Percentiles rank a stretch among this genome's conserved stretches.
These are phyloP conservation scores for Tagetes patula DNA, from an alignment of 129 eudicot genomes.

Conservation along the genomic window DNA sequence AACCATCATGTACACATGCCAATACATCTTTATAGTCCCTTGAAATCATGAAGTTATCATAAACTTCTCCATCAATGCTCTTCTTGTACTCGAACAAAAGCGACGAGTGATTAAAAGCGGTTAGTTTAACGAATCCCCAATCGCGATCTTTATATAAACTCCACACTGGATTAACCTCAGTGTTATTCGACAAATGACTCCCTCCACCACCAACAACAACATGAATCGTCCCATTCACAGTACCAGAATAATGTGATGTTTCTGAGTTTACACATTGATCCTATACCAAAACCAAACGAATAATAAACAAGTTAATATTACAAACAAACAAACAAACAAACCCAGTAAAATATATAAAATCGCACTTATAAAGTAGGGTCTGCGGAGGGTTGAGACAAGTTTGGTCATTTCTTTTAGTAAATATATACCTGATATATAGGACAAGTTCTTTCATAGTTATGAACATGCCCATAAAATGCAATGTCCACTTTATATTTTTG, in stretches of 20 bases:
- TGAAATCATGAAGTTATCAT: constrained; percentile 59
- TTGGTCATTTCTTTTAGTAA: too few species aligned
- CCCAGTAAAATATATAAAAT: too few species aligned
- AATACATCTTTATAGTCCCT: constrained; percentile 70
- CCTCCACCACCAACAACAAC: constrained; percentile 81
- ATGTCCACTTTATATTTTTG: constrained; percentile 77
- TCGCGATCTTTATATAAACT: constrained; percentile 59
- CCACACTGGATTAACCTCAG: constrained; percentile 46
- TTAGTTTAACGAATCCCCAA: constrained; percentile 61
- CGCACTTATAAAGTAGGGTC: too few species aligned
- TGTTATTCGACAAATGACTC: constrained; percentile 41
- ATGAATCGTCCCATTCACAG: constrained; percentile 73
- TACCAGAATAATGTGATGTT: constrained; percentile 31
- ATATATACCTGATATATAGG: constrained; percentile 63
- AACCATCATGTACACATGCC: constrained; percentile 69
- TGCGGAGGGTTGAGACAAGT: too few species aligned
- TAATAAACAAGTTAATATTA: too few species aligned
- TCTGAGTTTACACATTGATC: constrained; percentile 35
- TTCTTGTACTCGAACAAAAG: constrained; percentile 67
- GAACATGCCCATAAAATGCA: constrained; percentile 67
- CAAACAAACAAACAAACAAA: too few species aligned
- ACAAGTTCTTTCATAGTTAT: constrained; percentile 65
- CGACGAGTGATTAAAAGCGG: constrained; percentile 60
- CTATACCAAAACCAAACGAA: background rate
- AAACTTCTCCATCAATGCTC: constrained; percentile 65